Conservation (phyloP, 108 stramenopile genomes). For the Skeletonema costatum region DNA sequence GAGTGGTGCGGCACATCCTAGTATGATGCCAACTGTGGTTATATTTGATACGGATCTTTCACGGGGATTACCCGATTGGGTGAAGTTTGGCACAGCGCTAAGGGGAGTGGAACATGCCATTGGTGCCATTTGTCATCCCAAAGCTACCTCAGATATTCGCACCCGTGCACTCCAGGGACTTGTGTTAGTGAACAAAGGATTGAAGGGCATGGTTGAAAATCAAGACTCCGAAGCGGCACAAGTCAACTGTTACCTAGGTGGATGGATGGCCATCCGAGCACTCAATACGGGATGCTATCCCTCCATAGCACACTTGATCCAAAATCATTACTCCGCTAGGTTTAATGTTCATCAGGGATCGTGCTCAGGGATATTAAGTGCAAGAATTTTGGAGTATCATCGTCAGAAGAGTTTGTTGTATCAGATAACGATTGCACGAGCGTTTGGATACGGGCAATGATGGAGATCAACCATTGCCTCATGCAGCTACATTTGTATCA, state of each 20-base stretch:
- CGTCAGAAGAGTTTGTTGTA: not conserved
- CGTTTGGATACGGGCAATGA: constrained; percentile 3
- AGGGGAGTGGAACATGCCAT: constrained; percentile 36
- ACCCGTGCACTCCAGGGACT: constrained; percentile 16
- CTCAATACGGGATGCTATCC: constrained; percentile 40
- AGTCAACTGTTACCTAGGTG: constrained; percentile 24
- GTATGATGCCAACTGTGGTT: constrained; percentile 24
- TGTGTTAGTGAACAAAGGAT: constrained; percentile 1
- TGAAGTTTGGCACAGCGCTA: constrained; percentile 25
- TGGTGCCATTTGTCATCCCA: constrained; percentile 38
- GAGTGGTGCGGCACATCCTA: constrained; percentile 22
- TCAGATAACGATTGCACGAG: constrained; percentile 25
- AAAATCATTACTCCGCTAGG: constrained; percentile 45
- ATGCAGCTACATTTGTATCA: constrained; percentile 12
- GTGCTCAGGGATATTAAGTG: constrained; percentile 37
- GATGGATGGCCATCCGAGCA: constrained; percentile 25
- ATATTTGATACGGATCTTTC: constrained; percentile 25
- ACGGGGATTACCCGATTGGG: constrained; percentile 41
- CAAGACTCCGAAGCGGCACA: constrained; percentile 12
- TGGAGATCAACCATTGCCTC: not conserved
- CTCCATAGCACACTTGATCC: constrained; percentile 30
- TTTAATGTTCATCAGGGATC: constrained; percentile 39
- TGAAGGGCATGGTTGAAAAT: not conserved
- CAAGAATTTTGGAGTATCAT: constrained; percentile 37
- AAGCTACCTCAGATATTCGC: constrained; percentile 23